Conservation (phyloP, 345 rosid species). For the Eutrema japonicum region DNA sequence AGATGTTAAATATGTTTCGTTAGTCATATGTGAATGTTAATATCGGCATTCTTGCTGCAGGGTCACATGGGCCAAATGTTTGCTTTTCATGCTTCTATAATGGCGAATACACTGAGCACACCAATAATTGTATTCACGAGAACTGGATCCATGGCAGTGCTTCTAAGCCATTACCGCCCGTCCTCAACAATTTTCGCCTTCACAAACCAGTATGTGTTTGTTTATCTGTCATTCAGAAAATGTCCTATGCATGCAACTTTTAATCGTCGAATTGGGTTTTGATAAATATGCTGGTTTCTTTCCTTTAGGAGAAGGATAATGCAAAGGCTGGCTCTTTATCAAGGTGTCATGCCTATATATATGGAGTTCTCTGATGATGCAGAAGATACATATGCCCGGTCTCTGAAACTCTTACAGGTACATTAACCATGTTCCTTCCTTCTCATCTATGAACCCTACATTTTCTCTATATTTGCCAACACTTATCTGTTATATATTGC, state of each 20-base stretch:
- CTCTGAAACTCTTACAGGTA: slow-evolving; percentile 71
- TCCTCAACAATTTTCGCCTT: slow-evolving; percentile 87
- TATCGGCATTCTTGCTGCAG: slow-evolving; percentile 51
- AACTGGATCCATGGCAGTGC: slow-evolving; percentile 93
- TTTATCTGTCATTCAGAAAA: background rate
- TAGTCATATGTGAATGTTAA: slow-evolving; percentile 11
- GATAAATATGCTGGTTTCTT: slow-evolving; percentile 16
- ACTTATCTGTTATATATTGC: slow-evolving; percentile 27
- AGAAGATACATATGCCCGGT: slow-evolving; percentile 88
- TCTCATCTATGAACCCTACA: background rate
- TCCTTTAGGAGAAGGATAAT: slow-evolving; percentile 74
- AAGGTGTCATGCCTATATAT: slow-evolving; percentile 82
- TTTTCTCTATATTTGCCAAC: slow-evolving; percentile 17
- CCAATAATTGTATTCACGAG: slow-evolving; percentile 90
- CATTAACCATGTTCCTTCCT: slow-evolving; percentile 4
- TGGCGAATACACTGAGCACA: slow-evolving; percentile 85
- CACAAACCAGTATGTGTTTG: slow-evolving; percentile 80
- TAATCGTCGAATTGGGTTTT: background rate
- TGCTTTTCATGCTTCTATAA: slow-evolving; percentile 90
- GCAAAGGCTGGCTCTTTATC: slow-evolving; percentile 89
- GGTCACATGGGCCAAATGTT: slow-evolving; percentile 97
- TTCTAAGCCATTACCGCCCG: slow-evolving; percentile 86
- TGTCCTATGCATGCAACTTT: slow-evolving; percentile 9
- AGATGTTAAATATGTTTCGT: background rate
- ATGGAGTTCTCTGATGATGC: slow-evolving; percentile 87